phyloP scores from a whole-genome alignment of 2,329 filamentous ascomycete genomes.

The Aspergillus aculeatinus region DNA sequence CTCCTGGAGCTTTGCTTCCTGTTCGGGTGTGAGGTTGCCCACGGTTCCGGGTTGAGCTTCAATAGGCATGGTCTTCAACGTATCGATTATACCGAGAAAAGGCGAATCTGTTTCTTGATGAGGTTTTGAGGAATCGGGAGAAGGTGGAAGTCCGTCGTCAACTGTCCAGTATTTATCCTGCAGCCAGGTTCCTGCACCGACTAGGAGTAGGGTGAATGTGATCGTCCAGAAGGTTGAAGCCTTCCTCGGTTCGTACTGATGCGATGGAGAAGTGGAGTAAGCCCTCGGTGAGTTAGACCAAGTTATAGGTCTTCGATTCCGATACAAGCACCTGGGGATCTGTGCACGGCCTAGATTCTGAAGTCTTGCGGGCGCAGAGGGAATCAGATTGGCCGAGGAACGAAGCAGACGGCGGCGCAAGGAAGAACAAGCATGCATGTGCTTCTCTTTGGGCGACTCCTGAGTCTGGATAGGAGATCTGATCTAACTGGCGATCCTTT shows the following conservation, averaged over 20 bases:
- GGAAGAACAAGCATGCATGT: slow-evolving; percentile 36
- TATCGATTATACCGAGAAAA: slow-evolving; percentile 37
- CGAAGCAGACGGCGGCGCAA: slow-evolving; percentile 32
- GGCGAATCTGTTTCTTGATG: slow-evolving; percentile 19
- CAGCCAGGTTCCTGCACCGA: slow-evolving; percentile 38
- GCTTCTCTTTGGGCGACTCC: slow-evolving; percentile 19
- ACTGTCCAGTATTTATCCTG: slow-evolving; percentile 31
- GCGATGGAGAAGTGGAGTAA: slow-evolving; percentile 28
- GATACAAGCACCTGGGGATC: slow-evolving; percentile 19
- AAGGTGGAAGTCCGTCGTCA: slow-evolving; percentile 12
- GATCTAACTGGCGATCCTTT: background rate
- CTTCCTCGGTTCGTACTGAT: slow-evolving; percentile 29
- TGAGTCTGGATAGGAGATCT: slow-evolving; percentile 3
- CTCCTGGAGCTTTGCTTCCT: slow-evolving; percentile 84
- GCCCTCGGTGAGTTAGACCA: slow-evolving; percentile 24
- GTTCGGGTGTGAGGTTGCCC: slow-evolving; percentile 82
- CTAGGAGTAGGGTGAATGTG: slow-evolving; percentile 31
- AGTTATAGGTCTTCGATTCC: slow-evolving; percentile 22
- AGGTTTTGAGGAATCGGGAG: slow-evolving; percentile 13
- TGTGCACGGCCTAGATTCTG: slow-evolving; percentile 21
- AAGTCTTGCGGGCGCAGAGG: slow-evolving; percentile 17
- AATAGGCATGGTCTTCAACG: slow-evolving; percentile 36
- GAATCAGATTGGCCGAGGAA: slow-evolving; percentile 31
- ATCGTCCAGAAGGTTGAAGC: slow-evolving; percentile 41
- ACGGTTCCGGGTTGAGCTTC: slow-evolving; percentile 61